Percentiles rank a stretch among this genome's conserved stretches.
Conservation (phyloP, 1,284 basidiomycete species). For the Malassezia restricta region DNA sequence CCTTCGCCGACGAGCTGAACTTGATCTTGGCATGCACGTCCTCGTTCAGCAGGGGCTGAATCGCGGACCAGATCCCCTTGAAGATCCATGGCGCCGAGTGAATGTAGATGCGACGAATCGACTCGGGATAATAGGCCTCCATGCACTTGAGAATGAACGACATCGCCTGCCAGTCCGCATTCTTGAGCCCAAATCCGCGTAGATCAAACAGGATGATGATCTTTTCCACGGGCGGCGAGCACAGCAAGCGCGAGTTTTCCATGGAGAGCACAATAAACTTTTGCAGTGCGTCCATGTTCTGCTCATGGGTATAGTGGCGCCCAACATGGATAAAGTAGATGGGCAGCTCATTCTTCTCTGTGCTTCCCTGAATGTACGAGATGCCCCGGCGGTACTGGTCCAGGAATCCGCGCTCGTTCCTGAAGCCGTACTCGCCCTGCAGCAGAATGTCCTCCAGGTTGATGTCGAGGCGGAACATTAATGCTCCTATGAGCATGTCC, state of each 20-base stretch:
- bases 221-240: constrained; percentile 42
- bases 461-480: constrained; percentile 46
- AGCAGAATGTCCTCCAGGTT: constrained; percentile 39
- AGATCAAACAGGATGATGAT: constrained; percentile 43
- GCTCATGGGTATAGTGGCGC: constrained; percentile 43
- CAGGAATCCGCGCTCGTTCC: constrained; percentile 43
- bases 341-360: constrained; percentile 36
- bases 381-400: constrained; percentile 46
- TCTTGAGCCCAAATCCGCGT: constrained; percentile 44
- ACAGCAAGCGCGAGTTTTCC: constrained; percentile 38
- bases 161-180: constrained; percentile 46
- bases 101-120: constrained; percentile 44
- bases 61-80: constrained; percentile 44
- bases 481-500: constrained; percentile 41
- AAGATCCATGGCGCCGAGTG: constrained; percentile 46
- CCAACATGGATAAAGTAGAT: constrained; percentile 46
- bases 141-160: constrained; percentile 45
- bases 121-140: constrained; percentile 45
- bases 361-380: constrained; percentile 45
- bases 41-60: constrained; percentile 44
- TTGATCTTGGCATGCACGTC: constrained; percentile 45
- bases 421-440: constrained; percentile 44
- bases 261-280: constrained; percentile 43
- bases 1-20: constrained; percentile 39
- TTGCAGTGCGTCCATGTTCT: constrained; percentile 44